Evolutionary conservation across 2,329 filamentous ascomycete species (phyloP), one percentile per base, ranked within the genome.

Genomic region (Lasiodiplodia sp.): DNA sequence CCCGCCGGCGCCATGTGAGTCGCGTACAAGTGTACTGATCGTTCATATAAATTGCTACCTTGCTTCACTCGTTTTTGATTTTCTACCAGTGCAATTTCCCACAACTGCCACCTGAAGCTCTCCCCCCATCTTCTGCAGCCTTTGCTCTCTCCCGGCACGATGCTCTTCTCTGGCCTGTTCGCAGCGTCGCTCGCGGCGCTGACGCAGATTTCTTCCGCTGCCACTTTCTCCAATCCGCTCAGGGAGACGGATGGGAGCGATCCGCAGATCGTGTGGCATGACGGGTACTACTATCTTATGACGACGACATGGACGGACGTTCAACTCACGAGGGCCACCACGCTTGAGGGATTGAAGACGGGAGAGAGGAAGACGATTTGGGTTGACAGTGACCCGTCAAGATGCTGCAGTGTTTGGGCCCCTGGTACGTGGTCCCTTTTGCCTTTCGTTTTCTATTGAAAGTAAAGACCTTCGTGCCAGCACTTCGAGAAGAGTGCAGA

Each of bases 361-460:
- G 85, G 82, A 0, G 79, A 83, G 44, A 83, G 81, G 28, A 86
- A 86, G 70, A 76, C 74, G 3, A 84, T 88, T 31, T 88, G 85
- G 78, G 81, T 79, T 0, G 84, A 86, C 67, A 77, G 74, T 4
- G 82, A 81, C 16, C 73, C 85, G 1, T 78, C 77, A 3, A 78
- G 85, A 18, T 85, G 84, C 75, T 85, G 85, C 74, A 87, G 86
- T 68, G 82, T 88, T 51, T 89, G 86, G 86, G 86, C 87, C 0
- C 66, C 66, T n/a, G 67, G 67, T 69, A 51, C 31, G 67, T 60
- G 16, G 31, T 18, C 11, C 18, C 11, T 51, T n/a, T n/a, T 34
- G 6, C n/a, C 18, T 16, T 47, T 28, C 6, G 2, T 16, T 31
- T 49, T 11, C 58, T 18, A 18, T 34, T 55, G 14, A 31, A 55